Evolutionary conservation across 768 basidiomycete genomes (phyloP), one percentile per base, ranked within the genome.

Genomic region (Lenzites betulinus): DNA sequence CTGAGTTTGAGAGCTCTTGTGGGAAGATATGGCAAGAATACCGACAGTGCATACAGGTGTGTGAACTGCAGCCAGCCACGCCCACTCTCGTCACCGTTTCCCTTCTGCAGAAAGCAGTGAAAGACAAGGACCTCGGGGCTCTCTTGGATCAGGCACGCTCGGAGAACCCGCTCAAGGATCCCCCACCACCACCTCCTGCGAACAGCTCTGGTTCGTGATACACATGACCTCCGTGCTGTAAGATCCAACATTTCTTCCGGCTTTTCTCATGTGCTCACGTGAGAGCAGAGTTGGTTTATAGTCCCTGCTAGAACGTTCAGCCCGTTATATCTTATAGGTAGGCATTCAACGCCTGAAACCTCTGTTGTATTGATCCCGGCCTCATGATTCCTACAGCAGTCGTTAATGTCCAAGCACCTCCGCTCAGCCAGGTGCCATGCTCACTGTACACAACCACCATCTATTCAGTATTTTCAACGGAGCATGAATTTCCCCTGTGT

Each of bases 1-100:
- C 89, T 42, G 92, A 96, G 72, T 96, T 95, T 71, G 88, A 98
- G 66, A 71, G 79, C 46, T 88, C 87, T 49, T 98, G 96, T 66
- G 95, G 95, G 9, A 83, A 79, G 64, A 73, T 93, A 16, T 98
- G 95, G 92, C 76, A 81, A 46, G 80, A 80, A 62, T 98, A 98
- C 73, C 86, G 86, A 62, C 76, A 74, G 2, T 98, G 95, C 71
- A 82, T 98, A 7, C 87, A 90, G 80, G 96, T 95, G 58, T 43
- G 87, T 76, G 7, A 20, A 4, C 58, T 41, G 38, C 38, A 22
- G 42, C 41, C n/a, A 33, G 48, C 42, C 51, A 41, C 30, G 38
- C 42, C 18, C 16, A 15, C n/a, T 58, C 36, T 39, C 38, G 30
- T 28, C 22, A 43, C n/a, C 26, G 38, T 48, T 18, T 7, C 49